Conservation (phyloP, 78 protist species). For the Andalucia godoyi region DNA sequence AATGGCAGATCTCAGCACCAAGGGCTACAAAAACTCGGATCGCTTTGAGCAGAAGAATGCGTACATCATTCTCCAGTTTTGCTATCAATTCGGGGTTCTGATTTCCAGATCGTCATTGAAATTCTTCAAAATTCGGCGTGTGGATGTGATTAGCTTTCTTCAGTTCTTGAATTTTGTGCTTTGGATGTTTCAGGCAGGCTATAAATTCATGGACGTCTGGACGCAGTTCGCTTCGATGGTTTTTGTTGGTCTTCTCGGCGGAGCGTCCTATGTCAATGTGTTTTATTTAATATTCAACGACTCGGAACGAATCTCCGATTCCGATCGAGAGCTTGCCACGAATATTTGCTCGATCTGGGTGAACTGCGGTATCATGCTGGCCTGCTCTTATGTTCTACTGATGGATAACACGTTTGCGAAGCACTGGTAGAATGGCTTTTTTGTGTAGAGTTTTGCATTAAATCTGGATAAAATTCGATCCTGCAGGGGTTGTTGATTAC, state of each 20-base stretch:
- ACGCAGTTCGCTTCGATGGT: slow-evolving; percentile 33
- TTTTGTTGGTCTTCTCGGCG: slow-evolving; percentile 71
- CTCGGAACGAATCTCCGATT: slow-evolving; percentile 11
- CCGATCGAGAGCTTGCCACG: slow-evolving; percentile 48
- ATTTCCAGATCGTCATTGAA: slow-evolving; percentile 47
- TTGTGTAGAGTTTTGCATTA: too few species aligned
- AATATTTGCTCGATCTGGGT: slow-evolving; percentile 43
- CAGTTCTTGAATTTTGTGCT: slow-evolving; percentile 47
- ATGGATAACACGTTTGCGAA: slow-evolving; percentile 40
- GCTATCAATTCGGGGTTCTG: slow-evolving; percentile 67
- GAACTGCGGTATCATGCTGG: slow-evolving; percentile 40
- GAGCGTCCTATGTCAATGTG: slow-evolving; percentile 58
- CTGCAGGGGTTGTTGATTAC: too few species aligned
- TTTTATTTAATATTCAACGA: slow-evolving; percentile 38
- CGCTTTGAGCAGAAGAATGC: slow-evolving; percentile 7
- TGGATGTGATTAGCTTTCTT: slow-evolving; percentile 48
- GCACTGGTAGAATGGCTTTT: too few species aligned
- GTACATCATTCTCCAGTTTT: slow-evolving; percentile 22
- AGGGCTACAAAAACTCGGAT: background rate
- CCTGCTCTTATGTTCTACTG: slow-evolving; percentile 16
- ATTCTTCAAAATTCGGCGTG: slow-evolving; percentile 31
- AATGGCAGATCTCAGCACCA: too few species aligned
- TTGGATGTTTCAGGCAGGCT: slow-evolving; percentile 52
- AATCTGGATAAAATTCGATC: too few species aligned
- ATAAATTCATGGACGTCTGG: slow-evolving; percentile 22